Conservation (phyloP, 345 rosid species). For the Syzygium aqueum region DNA sequence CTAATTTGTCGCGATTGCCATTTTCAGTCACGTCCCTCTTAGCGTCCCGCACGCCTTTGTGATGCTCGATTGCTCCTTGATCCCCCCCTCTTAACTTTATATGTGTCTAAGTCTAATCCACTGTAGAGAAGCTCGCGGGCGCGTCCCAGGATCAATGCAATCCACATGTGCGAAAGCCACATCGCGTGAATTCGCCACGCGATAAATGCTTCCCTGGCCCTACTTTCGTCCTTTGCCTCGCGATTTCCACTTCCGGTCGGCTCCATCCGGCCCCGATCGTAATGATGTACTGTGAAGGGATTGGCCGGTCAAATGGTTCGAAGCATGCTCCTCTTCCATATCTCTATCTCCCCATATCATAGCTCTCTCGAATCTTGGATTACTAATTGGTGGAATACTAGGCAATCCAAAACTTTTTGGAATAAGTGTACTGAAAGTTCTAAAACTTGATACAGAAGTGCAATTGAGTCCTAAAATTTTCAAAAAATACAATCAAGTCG, state of each 20-base stretch:
- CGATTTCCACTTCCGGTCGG: background rate
- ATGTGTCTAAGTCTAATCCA: background rate
- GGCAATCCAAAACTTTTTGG: background rate
- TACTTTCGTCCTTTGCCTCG: background rate
- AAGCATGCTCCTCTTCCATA: background rate
- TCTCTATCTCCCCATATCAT: background rate
- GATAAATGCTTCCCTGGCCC: background rate
- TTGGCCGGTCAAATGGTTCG: no score
- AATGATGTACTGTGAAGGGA: background rate
- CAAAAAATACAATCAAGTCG: no score
- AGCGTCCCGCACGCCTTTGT: background rate
- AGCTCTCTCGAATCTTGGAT: background rate
- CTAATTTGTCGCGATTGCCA: background rate
- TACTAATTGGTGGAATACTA: background rate
- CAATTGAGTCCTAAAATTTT: no score
- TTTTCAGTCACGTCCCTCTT: background rate
- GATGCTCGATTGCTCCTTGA: background rate
- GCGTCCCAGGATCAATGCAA: accelerated
- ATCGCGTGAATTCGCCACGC: background rate
- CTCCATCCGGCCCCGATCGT: background rate
- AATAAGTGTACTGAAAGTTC: no score
- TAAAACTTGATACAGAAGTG: no score
- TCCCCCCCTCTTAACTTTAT: background rate
- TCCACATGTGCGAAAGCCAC: background rate
- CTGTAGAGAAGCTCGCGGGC: background rate